Evolutionary conservation across 345 rosid genomes (phyloP), one percentile per base, ranked within the genome.

Genomic region (Sisymbrium irio): DNA sequence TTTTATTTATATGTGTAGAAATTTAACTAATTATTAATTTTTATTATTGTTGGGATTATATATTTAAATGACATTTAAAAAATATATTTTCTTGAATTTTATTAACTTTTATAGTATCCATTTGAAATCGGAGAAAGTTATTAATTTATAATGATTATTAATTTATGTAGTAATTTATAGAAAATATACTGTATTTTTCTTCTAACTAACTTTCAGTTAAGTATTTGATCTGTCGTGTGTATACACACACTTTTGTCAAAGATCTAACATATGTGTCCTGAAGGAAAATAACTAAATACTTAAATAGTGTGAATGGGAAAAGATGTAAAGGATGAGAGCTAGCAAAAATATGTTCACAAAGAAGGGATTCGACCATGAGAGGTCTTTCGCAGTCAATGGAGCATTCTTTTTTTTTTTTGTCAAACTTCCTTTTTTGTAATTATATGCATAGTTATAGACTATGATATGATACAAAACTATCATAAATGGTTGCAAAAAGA

Each of bases 231-330:
- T 22, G 3, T 22, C n/a, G 3, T 22, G 3, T 22, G 3, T 22
- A 22, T 22, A 22, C 3, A 22, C 3, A 22, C 3, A 1, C 3
- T 22, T 22, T 1, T 22, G 27, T 22, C 1, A 10, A 36, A 36
- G 40, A 36, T 36, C 17, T 41, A 41, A 41, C 46, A 41, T n/a
- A 41, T 25, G 14, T n/a, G n/a, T n/a, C n/a, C 7, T 39, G 5
- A 42, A 20, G 4, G 32, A 28, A 28, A 28, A 28, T 0, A 20
- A 3, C 9, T n/a, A n/a, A n/a, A n/a, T n/a, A n/a, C 47, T 3
- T 39, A 15, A 28, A 41, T 28, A 28, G 45, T 71, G 77, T 65
- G 65, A 73, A 73, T 25, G 58, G 9, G 22, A 37, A 44, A 39
- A 36, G 50, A 45, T 22, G 72, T 56, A 15, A 33, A 45, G 57